Base-by-base conservation (phyloP, 352 stramenopile species). In the Globisporangium splendens region DNA sequence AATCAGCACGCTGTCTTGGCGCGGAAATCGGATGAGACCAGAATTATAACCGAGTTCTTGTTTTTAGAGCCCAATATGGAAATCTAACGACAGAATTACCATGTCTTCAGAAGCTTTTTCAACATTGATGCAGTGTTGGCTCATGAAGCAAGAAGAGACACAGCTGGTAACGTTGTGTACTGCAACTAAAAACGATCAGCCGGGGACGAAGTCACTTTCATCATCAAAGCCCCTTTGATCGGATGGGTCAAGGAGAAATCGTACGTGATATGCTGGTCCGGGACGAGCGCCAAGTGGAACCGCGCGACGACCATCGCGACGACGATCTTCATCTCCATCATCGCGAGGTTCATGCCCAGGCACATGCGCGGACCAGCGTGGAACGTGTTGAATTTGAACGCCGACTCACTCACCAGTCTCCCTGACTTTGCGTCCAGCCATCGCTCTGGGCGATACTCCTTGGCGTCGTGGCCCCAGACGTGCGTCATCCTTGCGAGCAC, bases 281-380 rank as follows among this genome's bases (percentile, higher is more conserved):
- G 49, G 28, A 60, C 20, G 8, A 69, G 41, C 8, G 54, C 22
- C 20, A 90, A 65, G 15, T 79, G 46, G 42, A 79, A 90, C 46
- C 62, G 61, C 18, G 56, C 47, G 4, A 91, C 43, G 10, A 91
- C 59, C 10, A 58, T 62, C 20, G 64, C 63, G 14, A 82, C 53
- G 20, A 80, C 42, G 28, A 88, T 66, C 61, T 88, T 88, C 52
- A 88, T 83, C 59, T 90, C 70, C 44, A 88, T 58, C 22, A 80
- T 72, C 24, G 82, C 82, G 5, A 91, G 55, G 13, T 62, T 56
- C 41, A 66, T 65, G 17, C 82, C 82, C 2, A 88, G 61, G 50
- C 81, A 90, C 8, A 65, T 60, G 2, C 79, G 59, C 8, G 63
- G 69, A 14, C 81, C 81, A 33, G 63, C 73, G 42, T 79, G 62